These are phyloP conservation scores for Ophiocordyceps australis DNA, from an alignment of 2,329 filamentous ascomycete species.

Conservation along the genomic window DNA sequence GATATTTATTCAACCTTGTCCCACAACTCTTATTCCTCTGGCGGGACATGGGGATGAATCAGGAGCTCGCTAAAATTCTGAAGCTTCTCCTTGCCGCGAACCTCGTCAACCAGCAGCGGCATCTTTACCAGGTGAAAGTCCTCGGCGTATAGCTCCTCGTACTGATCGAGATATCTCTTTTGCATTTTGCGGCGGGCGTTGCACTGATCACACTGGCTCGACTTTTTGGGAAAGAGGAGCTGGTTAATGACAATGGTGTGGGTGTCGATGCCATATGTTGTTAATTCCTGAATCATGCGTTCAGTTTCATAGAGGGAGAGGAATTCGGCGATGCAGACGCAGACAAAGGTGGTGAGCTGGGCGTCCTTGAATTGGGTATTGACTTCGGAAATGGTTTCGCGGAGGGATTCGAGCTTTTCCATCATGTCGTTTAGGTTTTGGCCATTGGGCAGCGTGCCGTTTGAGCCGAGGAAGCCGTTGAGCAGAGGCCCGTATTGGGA, in stretches of 20 bases:
- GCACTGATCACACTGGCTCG: conserved; percentile 84
- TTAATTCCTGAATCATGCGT: conserved; percentile 97
- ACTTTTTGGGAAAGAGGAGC: conserved; percentile 76
- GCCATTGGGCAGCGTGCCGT: conserved; percentile 65
- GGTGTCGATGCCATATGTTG: conserved; percentile 85
- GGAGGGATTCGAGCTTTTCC: conserved; percentile 82
- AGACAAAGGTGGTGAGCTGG: conserved; percentile 89
- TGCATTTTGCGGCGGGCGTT: conserved; percentile 94
- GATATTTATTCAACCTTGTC: too few species aligned
- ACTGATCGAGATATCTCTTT: conserved; percentile 97
- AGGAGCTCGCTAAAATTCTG: conserved; percentile 83
- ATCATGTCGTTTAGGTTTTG: conserved; percentile 84
- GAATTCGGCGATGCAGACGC: conserved; percentile 97
- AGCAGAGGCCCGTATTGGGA: conserved; percentile 91
- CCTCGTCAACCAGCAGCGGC: conserved; percentile 89
- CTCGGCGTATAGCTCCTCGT: conserved; percentile 95
- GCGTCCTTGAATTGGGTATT: conserved; percentile 98
- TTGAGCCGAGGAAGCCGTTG: conserved; percentile 75
- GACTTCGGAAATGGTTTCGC: conserved; percentile 86
- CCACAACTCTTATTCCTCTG: too few species aligned
- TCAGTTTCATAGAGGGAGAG: conserved; percentile 94
- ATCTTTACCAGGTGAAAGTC: conserved; percentile 95
- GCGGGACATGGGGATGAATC: conserved; percentile 56
- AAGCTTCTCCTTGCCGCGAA: conserved; percentile 83
- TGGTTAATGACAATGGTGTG: conserved; percentile 98